A percentile compares a stretch with the other conserved stretches of the same genome.
phyloP scores from a whole-genome alignment of 1,284 basidiomycete genomes.

The Sporisorium scitamineum region DNA sequence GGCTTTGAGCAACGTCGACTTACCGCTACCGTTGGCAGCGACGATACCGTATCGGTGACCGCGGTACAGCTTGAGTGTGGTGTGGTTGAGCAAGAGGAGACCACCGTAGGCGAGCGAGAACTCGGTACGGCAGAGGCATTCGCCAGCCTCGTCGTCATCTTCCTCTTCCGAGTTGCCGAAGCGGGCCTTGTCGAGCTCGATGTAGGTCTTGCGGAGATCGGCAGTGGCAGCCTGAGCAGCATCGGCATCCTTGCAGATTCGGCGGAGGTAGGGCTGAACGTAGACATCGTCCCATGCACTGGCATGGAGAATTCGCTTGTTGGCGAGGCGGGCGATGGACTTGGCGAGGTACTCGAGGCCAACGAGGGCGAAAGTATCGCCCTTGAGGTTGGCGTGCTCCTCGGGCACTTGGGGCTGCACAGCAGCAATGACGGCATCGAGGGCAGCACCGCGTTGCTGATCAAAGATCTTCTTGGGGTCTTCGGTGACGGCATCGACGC shows the following conservation, averaged over 20 bases:
- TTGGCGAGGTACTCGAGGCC: slow-evolving; percentile 64
- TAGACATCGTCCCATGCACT: slow-evolving; percentile 67
- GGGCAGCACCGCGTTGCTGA: slow-evolving; percentile 55
- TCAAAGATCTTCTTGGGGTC: slow-evolving; percentile 59
- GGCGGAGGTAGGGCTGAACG: slow-evolving; percentile 70
- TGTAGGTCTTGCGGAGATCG: slow-evolving; percentile 61
- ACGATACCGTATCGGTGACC: slow-evolving; percentile 92
- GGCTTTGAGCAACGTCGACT: slow-evolving; percentile 95
- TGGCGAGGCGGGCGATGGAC: slow-evolving; percentile 61
- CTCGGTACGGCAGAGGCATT: slow-evolving; percentile 86
- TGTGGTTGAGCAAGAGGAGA: slow-evolving; percentile 93
- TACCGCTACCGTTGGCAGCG: slow-evolving; percentile 94
- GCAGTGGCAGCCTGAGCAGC: slow-evolving; percentile 60
- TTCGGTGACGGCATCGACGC: slow-evolving; percentile 50
- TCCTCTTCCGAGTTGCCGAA: slow-evolving; percentile 72
- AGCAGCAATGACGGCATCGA: slow-evolving; percentile 52
- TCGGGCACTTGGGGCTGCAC: slow-evolving; percentile 55
- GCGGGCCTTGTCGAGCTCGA: slow-evolving; percentile 61
- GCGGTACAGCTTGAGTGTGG: slow-evolving; percentile 87
- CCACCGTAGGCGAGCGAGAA: slow-evolving; percentile 98
- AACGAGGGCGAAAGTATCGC: slow-evolving; percentile 58
- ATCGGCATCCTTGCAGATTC: slow-evolving; percentile 55
- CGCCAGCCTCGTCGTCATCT: slow-evolving; percentile 76
- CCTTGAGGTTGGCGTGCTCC: slow-evolving; percentile 56
- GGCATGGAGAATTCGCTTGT: slow-evolving; percentile 66